Percentiles rank a stretch among this genome's conserved stretches.
Conservation (phyloP, 345 rosid species). For the Eucalyptus pumila region DNA sequence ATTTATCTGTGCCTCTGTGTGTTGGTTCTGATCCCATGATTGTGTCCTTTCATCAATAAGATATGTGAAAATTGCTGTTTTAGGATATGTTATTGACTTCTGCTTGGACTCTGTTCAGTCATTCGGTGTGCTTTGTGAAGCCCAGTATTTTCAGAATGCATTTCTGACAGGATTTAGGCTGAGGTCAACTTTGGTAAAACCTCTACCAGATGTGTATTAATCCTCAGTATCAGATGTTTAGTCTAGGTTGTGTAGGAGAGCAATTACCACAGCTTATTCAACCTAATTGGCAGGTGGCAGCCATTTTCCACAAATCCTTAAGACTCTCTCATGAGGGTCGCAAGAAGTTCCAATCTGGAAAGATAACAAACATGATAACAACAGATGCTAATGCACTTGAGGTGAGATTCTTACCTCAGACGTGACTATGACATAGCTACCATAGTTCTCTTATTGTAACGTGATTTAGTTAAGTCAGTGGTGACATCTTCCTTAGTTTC, state of each 20-base stretch:
- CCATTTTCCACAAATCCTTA: conserved; percentile 78
- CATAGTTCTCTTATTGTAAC: neutral
- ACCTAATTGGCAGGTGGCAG: conserved; percentile 59
- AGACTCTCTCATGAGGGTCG: conserved; percentile 81
- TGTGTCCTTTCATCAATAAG: neutral
- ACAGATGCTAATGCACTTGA: conserved; percentile 89
- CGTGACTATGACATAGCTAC: neutral
- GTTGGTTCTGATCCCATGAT: neutral
- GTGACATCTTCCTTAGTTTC: neutral
- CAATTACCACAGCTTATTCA: neutral
- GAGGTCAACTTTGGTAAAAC: conserved; percentile 82
- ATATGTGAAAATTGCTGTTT: neutral
- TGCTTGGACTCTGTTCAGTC: conserved; percentile 31
- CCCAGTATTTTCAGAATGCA: conserved; percentile 81
- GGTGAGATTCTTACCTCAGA: conserved; percentile 15
- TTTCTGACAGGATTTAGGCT: conserved; percentile 83
- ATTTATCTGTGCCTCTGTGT: neutral
- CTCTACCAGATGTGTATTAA: neutral
- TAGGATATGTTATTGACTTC: neutral
- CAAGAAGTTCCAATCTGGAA: conserved; percentile 75
- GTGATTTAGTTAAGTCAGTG: neutral
- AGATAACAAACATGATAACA: conserved; percentile 90
- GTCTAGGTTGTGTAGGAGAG: neutral
- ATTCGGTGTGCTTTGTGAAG: conserved; percentile 64
- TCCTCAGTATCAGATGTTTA: neutral